Conservation (phyloP, 495 filamentous ascomycete species). For the Talaromyces wortmannii region DNA sequence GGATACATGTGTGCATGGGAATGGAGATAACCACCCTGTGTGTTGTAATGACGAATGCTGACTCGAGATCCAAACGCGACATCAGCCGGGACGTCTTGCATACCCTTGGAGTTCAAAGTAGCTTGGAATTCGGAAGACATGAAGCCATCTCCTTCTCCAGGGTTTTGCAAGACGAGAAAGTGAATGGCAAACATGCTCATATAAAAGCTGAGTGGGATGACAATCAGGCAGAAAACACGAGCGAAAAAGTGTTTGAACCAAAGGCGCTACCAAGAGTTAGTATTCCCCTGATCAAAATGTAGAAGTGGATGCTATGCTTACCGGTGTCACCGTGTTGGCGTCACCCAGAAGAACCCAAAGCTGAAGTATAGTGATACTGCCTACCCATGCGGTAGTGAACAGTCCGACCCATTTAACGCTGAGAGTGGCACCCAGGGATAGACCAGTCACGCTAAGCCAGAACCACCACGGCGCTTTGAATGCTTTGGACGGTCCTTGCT, state of each 20-base stretch:
- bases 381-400: constrained; percentile 98
- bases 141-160: constrained; percentile 96
- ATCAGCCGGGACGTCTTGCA: constrained; percentile 92
- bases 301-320: constrained; percentile 19
- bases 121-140: constrained; percentile 99
- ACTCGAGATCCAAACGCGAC: constrained; percentile 83
- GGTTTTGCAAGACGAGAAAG: constrained; percentile 86
- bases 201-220: constrained; percentile 87
- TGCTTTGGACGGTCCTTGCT: constrained; percentile 79
- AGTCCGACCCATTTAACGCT: constrained; percentile 99
- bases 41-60: constrained; percentile 86
- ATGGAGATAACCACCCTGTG: constrained; percentile 95
- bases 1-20: constrained; percentile 98
- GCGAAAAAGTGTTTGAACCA: constrained; percentile 96
- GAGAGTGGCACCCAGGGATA: constrained; percentile 82
- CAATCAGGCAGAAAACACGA: constrained; percentile 83
- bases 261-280: constrained; percentile 43
- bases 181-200: constrained; percentile 94
- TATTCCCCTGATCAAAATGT: neutral
- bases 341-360: constrained; percentile 93
- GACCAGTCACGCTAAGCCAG: constrained; percentile 83
- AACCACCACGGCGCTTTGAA: constrained; percentile 95
- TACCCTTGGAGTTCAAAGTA: constrained; percentile 89
- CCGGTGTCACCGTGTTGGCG: constrained; percentile 70
- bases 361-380: constrained; percentile 81